A percentile compares a stretch with the other conserved stretches of the same genome.
Conservation (phyloP, 306 rosid species). For the Fragaria iinumae region DNA sequence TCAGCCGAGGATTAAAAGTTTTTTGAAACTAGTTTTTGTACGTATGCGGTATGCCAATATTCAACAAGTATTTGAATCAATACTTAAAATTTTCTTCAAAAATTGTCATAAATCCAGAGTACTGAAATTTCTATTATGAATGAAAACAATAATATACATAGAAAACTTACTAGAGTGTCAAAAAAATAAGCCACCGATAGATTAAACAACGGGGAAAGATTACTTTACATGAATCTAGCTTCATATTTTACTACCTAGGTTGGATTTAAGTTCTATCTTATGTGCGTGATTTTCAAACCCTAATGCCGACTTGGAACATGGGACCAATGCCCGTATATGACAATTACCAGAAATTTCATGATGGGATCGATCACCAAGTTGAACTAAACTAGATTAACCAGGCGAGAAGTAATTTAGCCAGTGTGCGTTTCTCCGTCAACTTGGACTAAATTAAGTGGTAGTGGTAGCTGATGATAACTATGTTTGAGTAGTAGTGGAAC, state of each 20-base stretch:
- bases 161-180: background rate
- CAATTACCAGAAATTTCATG: slow-evolving; percentile 4
- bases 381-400: background rate
- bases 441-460: background rate
- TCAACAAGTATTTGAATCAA: no score
- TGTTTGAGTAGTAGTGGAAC: background rate
- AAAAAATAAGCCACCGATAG: background rate
- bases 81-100: no score
- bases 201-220: background rate
- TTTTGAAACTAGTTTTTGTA: no score
- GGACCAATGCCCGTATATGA: background rate
- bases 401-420: background rate
- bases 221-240: no score
- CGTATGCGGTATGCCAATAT: no score
- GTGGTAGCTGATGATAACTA: background rate
- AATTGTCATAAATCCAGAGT: no score
- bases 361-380: background rate
- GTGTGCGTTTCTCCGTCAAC: background rate
- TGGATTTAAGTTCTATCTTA: background rate
- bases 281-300: background rate
- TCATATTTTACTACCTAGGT: background rate
- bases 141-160: no score
- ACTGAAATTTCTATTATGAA: no score
- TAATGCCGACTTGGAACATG: background rate
- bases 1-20: no score